Conservation (phyloP, 345 rosid genomes). For the Melastoma malabathricum region DNA sequence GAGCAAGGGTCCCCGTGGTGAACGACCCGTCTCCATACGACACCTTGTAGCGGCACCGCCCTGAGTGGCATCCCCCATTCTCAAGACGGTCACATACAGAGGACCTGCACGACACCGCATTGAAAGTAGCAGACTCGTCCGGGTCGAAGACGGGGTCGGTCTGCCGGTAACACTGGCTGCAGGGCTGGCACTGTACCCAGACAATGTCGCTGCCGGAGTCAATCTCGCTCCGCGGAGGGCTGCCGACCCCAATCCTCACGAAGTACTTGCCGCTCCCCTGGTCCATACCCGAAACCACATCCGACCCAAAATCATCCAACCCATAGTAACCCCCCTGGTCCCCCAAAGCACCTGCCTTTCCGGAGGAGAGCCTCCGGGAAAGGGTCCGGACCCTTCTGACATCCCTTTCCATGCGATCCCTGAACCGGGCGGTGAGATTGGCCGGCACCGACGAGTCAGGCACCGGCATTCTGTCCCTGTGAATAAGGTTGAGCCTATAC, state of each 20-base stretch:
- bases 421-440: conserved; percentile 36
- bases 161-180: conserved; percentile 72
- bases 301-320: conserved; percentile 60
- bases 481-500: conserved; percentile 44
- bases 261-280: conserved; percentile 97
- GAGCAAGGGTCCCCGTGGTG: conserved; percentile 75
- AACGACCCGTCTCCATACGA: conserved; percentile 91
- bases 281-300: conserved; percentile 86
- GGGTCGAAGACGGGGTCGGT: conserved; percentile 95
- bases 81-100: conserved; percentile 64
- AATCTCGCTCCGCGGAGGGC: conserved; percentile 70
- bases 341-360: background rate
- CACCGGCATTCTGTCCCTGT: conserved; percentile 37
- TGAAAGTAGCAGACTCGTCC: conserved; percentile 50
- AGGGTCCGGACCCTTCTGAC: conserved; percentile 38
- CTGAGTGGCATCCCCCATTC: conserved; percentile 60
- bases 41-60: conserved; percentile 79
- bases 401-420: conserved; percentile 61
- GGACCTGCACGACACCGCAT: conserved; percentile 69
- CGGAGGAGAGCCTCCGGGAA: conserved; percentile 32
- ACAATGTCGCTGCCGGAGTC: conserved; percentile 96
- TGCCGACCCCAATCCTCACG: conserved; percentile 82
- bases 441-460: conserved; percentile 6
- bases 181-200: conserved; percentile 97
- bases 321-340: conserved; percentile 1